Base-by-base conservation (phyloP, 1,139 yeast species). In the Diutina mesorugosa region DNA sequence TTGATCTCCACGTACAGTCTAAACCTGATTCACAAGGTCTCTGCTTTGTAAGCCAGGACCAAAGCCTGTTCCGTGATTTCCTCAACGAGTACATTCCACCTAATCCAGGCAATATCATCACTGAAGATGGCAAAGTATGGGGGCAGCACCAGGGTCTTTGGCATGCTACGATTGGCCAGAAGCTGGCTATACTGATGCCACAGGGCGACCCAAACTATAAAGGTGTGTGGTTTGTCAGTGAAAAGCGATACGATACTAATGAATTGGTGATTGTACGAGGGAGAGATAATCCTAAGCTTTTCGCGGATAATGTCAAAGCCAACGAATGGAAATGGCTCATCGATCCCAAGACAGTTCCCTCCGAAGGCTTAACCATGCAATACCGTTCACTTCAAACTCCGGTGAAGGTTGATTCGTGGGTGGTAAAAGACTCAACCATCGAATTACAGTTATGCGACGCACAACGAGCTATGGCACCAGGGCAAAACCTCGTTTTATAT, bases 11-110 rank as follows among this genome's bases (percentile, higher is more conserved):
- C 1, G 85, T 88, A 0, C 90, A 93, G 1, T 68, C 72, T 18
- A 91, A 91, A 64, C 95, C 90, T 0, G 99, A 93, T 66, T 90
- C 97, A 0, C 96, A 90, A 66, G 99, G 99, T 0, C 75, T 93
- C 12, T 93, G 99, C 67, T 93, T 93, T 72, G 97, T 93, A 8
- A 82, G 85, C 57, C 87, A 88, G 63, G 77, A 78, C 53, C 78
- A 82, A 57, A 84, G 80, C n/a, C 80, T 84, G 59, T 91, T 95
- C 69, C 77, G 86, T 51, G 81, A 84, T 57, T 95, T 93, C 63
- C 70, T 93, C 47, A 74, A 78, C 58, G 95, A 91, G 60, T 93
- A 87, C 64, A 76, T 93, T 1, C 78, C 75, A 21, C 84, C 87
- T 1, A 76, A 75, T 4, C 90, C 90, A 1, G 98, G 98, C 0